A percentile compares a stretch with the other conserved stretches of the same genome.
These are phyloP conservation scores for Urostyla sp. DNA, from an alignment of 73 alveolate genomes.

Conservation along the genomic window DNA sequence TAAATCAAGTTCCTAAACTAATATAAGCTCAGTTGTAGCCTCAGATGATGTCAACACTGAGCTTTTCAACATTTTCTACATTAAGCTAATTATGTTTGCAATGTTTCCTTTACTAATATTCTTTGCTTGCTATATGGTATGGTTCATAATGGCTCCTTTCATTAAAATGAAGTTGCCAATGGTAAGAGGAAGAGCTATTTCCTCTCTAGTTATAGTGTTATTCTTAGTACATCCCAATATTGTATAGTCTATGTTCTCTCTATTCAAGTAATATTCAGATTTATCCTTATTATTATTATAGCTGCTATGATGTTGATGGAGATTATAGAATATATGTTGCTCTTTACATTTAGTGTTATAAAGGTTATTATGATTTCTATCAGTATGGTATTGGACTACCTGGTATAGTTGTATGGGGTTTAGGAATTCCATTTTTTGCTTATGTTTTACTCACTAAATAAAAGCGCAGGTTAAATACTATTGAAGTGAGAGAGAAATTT, in stretches of 20 bases:
- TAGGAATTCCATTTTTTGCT: conserved; percentile 75
- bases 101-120: conserved; percentile 2
- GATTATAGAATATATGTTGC: conserved; percentile 57
- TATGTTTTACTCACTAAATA: conserved; percentile 15
- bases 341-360: conserved; percentile 55
- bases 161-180: too few species aligned
- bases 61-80: background rate
- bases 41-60: too few species aligned
- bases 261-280: conserved; percentile 17
- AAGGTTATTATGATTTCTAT: conserved; percentile 1
- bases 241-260: conserved; percentile 54
- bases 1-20: too few species aligned
- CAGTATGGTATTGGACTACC: conserved; percentile 69
- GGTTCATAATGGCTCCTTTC: conserved; percentile 1
- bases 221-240: conserved; percentile 74
- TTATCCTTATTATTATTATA: background rate
- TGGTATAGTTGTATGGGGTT: conserved; percentile 69
- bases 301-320: conserved; percentile 66
- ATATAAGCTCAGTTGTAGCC: too few species aligned
- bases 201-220: conserved; percentile 59
- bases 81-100: conserved; percentile 19
- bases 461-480: conserved; percentile 24
- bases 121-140: background rate
- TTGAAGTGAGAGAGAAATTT: conserved; percentile 59
- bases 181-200: background rate